These are phyloP conservation scores for Crithidia thermophila DNA, from an alignment of 208 protist genomes.

Conservation along the genomic window DNA sequence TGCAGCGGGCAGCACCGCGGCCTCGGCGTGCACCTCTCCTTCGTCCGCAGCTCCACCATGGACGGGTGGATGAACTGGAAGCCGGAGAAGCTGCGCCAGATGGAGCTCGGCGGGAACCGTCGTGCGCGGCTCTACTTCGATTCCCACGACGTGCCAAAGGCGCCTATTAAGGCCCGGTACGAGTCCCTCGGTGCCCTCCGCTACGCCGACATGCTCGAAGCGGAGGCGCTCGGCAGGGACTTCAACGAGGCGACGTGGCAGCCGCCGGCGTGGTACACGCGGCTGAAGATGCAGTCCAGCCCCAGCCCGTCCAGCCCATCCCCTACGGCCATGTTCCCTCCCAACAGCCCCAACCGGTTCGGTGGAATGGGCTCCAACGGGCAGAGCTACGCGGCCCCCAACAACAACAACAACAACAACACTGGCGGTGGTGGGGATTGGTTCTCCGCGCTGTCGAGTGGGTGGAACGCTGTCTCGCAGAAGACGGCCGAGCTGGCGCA, in stretches of 20 bases:
- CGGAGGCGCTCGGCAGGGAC: conserved; percentile 62
- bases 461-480: conserved; percentile 66
- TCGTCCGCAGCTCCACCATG: conserved; percentile 94
- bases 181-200: conserved; percentile 77
- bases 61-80: conserved; percentile 93
- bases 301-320: neutral
- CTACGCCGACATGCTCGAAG: conserved; percentile 84
- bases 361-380: conserved; percentile 50
- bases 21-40: conserved; percentile 94
- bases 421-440: conserved; percentile 38
- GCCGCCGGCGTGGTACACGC: conserved; percentile 81
- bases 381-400: neutral
- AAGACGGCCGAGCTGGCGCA: conserved; percentile 69
- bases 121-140: conserved; percentile 90
- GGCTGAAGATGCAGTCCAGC: conserved; percentile 30
- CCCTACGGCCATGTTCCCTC: conserved; percentile 30
- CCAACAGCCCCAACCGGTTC: conserved; percentile 59
- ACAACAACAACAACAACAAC: conserved; percentile 18
- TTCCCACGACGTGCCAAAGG: conserved; percentile 57
- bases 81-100: conserved; percentile 89
- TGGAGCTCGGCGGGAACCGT: conserved; percentile 91
- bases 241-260: conserved; percentile 81
- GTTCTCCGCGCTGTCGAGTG: conserved; percentile 54
- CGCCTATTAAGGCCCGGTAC: conserved; percentile 75
- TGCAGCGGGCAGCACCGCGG: conserved; percentile 92